Percentiles rank a stretch among this genome's conserved stretches.
Conservation (phyloP, 179 eudicot genomes). For the Corrigiola litoralis region DNA sequence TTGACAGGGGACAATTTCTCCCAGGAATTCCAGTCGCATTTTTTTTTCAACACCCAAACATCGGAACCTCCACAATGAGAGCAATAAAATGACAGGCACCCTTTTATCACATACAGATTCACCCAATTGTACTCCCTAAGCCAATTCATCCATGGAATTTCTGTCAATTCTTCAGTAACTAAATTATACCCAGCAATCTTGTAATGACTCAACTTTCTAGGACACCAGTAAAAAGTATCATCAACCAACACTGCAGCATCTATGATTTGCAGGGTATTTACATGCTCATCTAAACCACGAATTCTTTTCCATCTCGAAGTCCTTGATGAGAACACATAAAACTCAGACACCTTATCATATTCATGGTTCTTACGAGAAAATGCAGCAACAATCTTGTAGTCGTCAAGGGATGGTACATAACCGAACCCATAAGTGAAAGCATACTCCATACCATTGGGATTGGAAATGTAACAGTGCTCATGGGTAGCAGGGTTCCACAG, state of each 20-base stretch:
- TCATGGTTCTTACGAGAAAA: neutral
- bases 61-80: neutral
- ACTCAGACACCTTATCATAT: neutral
- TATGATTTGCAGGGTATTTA: no score
- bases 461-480: neutral
- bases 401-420: neutral
- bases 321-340: neutral
- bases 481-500: neutral
- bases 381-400: conserved; percentile 5
- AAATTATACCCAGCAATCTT: neutral
- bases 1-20: neutral
- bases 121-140: neutral
- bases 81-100: neutral
- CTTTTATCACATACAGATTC: neutral
- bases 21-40: conserved; percentile 4
- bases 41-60: conserved; percentile 6
- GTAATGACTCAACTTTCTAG: neutral
- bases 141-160: conserved; percentile 2
- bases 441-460: neutral
- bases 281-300: neutral
- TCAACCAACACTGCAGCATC: neutral
- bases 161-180: neutral
- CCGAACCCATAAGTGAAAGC: neutral
- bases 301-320: neutral
- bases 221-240: neutral